phyloP scores from a whole-genome alignment of 2,329 filamentous ascomycete species.

The Daldinia sp. region DNA sequence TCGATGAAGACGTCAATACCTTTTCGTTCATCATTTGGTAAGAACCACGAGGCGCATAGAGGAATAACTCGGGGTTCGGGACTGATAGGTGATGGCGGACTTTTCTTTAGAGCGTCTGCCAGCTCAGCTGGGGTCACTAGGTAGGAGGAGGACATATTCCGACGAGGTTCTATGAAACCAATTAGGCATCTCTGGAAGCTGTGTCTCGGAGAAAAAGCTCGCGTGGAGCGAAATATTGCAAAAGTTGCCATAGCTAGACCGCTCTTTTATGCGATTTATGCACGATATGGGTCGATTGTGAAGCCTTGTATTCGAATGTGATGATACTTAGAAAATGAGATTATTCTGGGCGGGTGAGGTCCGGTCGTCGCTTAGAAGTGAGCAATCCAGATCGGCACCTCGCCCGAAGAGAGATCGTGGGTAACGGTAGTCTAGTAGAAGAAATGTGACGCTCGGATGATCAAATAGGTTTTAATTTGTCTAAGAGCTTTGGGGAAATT shows the following conservation, averaged over 20 bases:
- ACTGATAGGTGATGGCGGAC: slow-evolving; percentile 79
- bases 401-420: slow-evolving; percentile 25
- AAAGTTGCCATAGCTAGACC: slow-evolving; percentile 53
- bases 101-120: slow-evolving; percentile 80
- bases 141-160: slow-evolving; percentile 79
- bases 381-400: slow-evolving; percentile 31
- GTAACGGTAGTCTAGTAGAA: slow-evolving; percentile 17
- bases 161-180: slow-evolving; percentile 52
- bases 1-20: slow-evolving; percentile 83
- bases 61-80: slow-evolving; percentile 85
- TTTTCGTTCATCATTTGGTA: slow-evolving; percentile 87
- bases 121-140: slow-evolving; percentile 87
- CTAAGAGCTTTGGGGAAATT: slow-evolving; percentile 16
- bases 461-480: slow-evolving; percentile 21
- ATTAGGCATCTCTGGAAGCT: slow-evolving; percentile 46
- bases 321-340: slow-evolving; percentile 13
- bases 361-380: slow-evolving; percentile 14
- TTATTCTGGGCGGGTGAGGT: slow-evolving; percentile 25
- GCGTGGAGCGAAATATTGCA: slow-evolving; percentile 53
- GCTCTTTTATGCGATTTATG: slow-evolving; percentile 26
- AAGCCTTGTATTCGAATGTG: slow-evolving; percentile 32
- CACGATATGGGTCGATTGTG: slow-evolving; percentile 27
- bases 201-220: slow-evolving; percentile 51
- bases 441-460: slow-evolving; percentile 31
- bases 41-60: slow-evolving; percentile 93